Evolutionary conservation across 2,329 filamentous ascomycete species (phyloP).

Genomic region (Diplodia mutila): DNA sequence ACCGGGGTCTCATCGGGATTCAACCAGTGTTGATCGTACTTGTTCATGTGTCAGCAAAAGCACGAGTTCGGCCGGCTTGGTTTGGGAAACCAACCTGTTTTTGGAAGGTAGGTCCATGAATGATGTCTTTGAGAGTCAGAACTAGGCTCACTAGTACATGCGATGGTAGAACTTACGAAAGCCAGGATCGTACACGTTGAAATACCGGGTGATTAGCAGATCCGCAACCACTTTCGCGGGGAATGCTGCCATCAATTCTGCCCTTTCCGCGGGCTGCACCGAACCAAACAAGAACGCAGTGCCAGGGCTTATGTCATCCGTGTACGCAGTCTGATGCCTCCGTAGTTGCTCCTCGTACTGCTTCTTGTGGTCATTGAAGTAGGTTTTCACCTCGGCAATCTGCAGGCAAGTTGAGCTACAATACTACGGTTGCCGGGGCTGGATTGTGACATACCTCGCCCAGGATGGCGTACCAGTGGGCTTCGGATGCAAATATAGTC

Average conservation of each 20-base stretch:
- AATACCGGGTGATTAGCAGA: constrained; percentile 83
- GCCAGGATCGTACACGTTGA: constrained; percentile 75
- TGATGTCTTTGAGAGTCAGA: constrained; percentile 55
- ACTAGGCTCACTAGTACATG: too few relatives aligned
- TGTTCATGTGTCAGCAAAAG: background rate
- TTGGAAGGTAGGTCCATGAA: background rate
- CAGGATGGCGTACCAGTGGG: constrained; percentile 58
- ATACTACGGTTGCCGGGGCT: background rate
- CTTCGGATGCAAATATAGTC: constrained; percentile 54
- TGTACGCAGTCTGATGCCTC: constrained; percentile 71
- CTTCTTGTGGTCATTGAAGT: constrained; percentile 83
- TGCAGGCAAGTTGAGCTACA: constrained; percentile 38
- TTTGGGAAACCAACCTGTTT: constrained; percentile 29
- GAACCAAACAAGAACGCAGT: constrained; percentile 80
- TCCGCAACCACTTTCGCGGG: constrained; percentile 83
- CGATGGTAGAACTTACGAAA: constrained; percentile 45
- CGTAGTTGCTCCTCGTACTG: constrained; percentile 83
- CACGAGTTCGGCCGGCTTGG: background rate
- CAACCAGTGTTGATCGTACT: constrained; percentile 71
- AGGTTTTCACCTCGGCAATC: constrained; percentile 92
- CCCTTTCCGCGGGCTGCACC: constrained; percentile 68
- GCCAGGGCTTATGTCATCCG: constrained; percentile 60
- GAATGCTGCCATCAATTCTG: constrained; percentile 77
- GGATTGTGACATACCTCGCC: constrained; percentile 49
- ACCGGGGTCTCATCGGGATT: constrained; percentile 72